phyloP scores from a whole-genome alignment of 176 grass and related monocot species.

The Poa pratensis region DNA sequence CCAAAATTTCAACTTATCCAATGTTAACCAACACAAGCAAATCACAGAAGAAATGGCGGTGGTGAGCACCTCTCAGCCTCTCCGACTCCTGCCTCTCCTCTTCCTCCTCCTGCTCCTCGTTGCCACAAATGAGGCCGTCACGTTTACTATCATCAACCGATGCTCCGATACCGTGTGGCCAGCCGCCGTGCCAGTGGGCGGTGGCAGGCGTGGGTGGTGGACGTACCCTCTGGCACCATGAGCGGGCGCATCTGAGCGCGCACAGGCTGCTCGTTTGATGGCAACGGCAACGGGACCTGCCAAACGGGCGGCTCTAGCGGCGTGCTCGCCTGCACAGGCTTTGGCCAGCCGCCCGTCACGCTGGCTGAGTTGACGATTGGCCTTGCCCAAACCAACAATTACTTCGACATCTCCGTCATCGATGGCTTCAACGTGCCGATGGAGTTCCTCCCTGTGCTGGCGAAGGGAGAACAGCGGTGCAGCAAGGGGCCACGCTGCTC shows the following conservation, averaged over 20 bases:
- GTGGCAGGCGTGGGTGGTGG: neutral
- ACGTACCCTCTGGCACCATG: neutral
- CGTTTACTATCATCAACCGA: conserved; percentile 13
- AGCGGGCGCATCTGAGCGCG: neutral
- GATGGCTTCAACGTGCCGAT: conserved; percentile 64
- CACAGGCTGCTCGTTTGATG: conserved; percentile 31
- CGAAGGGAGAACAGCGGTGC: neutral
- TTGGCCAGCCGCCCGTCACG: neutral
- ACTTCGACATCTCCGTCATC: conserved; percentile 38
- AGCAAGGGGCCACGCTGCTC: neutral
- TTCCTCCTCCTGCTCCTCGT: too few species aligned
- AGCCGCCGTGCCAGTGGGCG: neutral
- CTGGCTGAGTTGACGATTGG: too few species aligned
- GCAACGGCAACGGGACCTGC: neutral
- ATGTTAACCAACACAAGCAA: too few species aligned
- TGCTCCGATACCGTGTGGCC: conserved; percentile 43
- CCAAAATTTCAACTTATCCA: too few species aligned
- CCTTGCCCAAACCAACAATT: neutral
- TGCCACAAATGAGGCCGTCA: too few species aligned
- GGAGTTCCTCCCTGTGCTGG: conserved; percentile 44
- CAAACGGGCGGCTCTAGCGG: conserved; percentile 40
- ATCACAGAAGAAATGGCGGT: too few species aligned
- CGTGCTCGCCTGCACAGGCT: neutral
- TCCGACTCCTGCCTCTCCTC: too few species aligned
- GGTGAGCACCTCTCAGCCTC: too few species aligned